phyloP scores from a whole-genome alignment of 164 flowering plant species.

The Protea cynaroides region DNA sequence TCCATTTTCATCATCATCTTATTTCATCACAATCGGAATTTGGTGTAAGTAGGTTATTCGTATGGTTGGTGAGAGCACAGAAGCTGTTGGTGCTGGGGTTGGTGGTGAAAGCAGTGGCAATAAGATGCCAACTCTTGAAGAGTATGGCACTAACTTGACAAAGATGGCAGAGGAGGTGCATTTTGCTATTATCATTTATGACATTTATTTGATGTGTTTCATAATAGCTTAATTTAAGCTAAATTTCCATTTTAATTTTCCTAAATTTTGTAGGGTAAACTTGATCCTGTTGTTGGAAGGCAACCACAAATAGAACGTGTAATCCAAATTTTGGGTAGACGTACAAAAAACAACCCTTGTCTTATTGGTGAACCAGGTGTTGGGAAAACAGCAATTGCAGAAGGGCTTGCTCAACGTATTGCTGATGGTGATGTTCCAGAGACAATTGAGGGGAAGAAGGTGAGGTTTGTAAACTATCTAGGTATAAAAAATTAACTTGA shows the following conservation, averaged over 20 bases:
- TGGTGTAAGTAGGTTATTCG: slow-evolving; percentile 49
- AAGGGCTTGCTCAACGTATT: slow-evolving; percentile 66
- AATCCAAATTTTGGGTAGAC: slow-evolving; percentile 49
- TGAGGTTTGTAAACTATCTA: background rate
- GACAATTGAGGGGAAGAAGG: slow-evolving; percentile 56
- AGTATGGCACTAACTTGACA: slow-evolving; percentile 65
- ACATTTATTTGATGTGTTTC: background rate
- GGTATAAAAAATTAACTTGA: background rate
- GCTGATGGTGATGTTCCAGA: slow-evolving; percentile 56
- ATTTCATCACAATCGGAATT: background rate
- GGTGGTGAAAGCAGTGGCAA: slow-evolving; percentile 44
- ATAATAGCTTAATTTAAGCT: background rate
- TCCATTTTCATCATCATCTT: background rate
- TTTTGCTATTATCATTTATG: background rate
- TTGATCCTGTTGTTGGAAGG: slow-evolving; percentile 74
- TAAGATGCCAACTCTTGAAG: slow-evolving; percentile 70
- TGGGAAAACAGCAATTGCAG: slow-evolving; percentile 73
- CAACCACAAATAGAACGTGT: slow-evolving; percentile 57
- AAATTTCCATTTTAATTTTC: no score
- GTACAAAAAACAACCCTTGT: slow-evolving; percentile 66
- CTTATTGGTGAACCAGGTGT: slow-evolving; percentile 83
- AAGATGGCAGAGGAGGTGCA: slow-evolving; percentile 63
- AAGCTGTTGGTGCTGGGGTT: slow-evolving; percentile 57
- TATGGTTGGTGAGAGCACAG: slow-evolving; percentile 83
- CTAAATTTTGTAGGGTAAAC: slow-evolving; percentile 38